Conservation (phyloP, 106 monocot genomes). For the Phalaenopsis aphrodite region DNA sequence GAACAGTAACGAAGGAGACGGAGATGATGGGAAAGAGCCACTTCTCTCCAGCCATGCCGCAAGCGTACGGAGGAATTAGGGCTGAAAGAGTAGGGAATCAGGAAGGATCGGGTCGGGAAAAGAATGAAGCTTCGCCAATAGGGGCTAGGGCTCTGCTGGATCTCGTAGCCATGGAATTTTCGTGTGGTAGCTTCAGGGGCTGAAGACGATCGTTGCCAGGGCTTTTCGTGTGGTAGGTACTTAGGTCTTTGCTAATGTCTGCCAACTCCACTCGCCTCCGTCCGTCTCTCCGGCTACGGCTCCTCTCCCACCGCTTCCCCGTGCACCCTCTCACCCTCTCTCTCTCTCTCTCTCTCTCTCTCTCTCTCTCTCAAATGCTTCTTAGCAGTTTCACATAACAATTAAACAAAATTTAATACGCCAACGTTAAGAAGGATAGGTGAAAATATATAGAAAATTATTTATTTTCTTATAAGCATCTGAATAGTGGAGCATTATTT, state of each 20-base stretch:
- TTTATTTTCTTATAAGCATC: too few relatives aligned
- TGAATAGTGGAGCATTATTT: too few relatives aligned
- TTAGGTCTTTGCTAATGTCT: not conserved
- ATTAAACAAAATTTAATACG: too few relatives aligned
- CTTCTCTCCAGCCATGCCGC: slow-evolving; percentile 19
- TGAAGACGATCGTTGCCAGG: not conserved
- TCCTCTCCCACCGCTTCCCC: too few relatives aligned
- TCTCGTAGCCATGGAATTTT: not conserved
- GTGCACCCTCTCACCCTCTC: too few relatives aligned
- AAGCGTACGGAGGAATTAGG: slow-evolving; percentile 3
- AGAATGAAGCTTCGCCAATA: not conserved
- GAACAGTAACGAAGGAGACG: slow-evolving; percentile 34
- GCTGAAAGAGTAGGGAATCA: not conserved
- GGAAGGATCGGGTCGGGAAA: not conserved
- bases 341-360: too few relatives aligned
- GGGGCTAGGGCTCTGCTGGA: not conserved
- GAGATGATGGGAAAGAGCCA: slow-evolving; percentile 45
- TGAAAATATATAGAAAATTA: too few relatives aligned
- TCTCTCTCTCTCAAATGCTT: too few relatives aligned
- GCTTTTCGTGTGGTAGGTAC: not conserved
- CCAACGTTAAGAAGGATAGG: too few relatives aligned
- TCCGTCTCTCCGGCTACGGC: too few relatives aligned
- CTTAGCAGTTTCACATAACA: too few relatives aligned
- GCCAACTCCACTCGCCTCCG: too few relatives aligned
- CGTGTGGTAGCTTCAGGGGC: not conserved